phyloP scores from a whole-genome alignment of 2,329 filamentous ascomycete genomes.

The Ascochyta fabae region DNA sequence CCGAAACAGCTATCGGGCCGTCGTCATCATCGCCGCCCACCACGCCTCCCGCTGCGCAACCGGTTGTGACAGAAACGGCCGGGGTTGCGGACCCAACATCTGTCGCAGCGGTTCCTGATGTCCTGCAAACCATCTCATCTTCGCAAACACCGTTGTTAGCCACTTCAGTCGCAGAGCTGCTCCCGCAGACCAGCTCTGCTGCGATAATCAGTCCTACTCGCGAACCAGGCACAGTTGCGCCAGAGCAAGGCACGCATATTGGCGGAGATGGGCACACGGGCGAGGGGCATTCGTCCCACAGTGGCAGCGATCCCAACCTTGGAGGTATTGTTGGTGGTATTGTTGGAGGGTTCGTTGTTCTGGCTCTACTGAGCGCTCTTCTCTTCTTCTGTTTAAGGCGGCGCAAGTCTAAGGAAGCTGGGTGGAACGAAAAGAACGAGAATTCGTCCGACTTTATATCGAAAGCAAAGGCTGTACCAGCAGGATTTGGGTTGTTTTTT shows the following conservation, averaged over 20 bases:
- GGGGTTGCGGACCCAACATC: conserved; percentile 13
- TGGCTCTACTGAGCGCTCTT: conserved; percentile 40
- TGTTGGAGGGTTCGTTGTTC: conserved; percentile 42
- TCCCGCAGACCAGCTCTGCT: conserved; percentile 26
- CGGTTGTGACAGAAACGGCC: conserved; percentile 4
- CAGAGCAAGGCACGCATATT: conserved; percentile 28
- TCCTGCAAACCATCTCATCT: conserved; percentile 17
- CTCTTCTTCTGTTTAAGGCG: conserved; percentile 45
- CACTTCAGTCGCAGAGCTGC: conserved; percentile 20
- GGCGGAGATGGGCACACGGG: conserved; percentile 24
- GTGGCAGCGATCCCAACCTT: conserved; percentile 24
- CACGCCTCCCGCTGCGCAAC: conserved; percentile 13
- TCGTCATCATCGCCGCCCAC: neutral
- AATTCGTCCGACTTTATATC: conserved; percentile 18
- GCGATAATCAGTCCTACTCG: conserved; percentile 24
- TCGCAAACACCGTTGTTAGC: conserved; percentile 19
- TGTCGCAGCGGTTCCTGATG: conserved; percentile 19
- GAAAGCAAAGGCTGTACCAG: conserved; percentile 32
- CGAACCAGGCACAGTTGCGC: conserved; percentile 38
- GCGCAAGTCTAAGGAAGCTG: conserved; percentile 33
- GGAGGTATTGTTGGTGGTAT: conserved; percentile 45
- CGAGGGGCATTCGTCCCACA: conserved; percentile 8
- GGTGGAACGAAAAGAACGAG: conserved; percentile 28
- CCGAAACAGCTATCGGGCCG: conserved; percentile 28
- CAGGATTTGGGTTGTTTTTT: conserved; percentile 29